Percentiles rank a stretch among this genome's conserved stretches.
phyloP scores from a whole-genome alignment of 2,329 filamentous ascomycete species.

The Pyrenophora seminiperda region DNA sequence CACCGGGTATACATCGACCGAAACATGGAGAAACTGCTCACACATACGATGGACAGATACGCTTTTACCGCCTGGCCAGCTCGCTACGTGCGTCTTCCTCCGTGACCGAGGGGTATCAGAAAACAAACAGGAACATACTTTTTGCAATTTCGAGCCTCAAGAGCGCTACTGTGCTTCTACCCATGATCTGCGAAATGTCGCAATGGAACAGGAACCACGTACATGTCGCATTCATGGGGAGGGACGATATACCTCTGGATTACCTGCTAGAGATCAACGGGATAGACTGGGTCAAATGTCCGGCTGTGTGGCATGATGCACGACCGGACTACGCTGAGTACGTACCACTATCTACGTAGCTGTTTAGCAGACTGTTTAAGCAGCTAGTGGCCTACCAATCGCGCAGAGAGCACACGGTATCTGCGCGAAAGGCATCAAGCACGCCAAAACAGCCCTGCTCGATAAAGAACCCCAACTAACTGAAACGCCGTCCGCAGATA shows the following conservation, averaged over 20 bases:
- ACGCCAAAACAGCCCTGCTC: not conserved
- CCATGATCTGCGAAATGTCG: slow-evolving; percentile 87
- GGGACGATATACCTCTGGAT: slow-evolving; percentile 70
- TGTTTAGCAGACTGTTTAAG: not conserved
- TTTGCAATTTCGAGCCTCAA: slow-evolving; percentile 77
- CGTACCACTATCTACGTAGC: not conserved
- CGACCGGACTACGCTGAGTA: slow-evolving; percentile 72
- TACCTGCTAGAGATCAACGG: slow-evolving; percentile 79
- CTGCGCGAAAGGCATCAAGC: not conserved
- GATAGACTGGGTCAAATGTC: slow-evolving; percentile 69
- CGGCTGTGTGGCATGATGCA: slow-evolving; percentile 72
- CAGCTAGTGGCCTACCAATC: no score
- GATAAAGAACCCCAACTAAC: not conserved
- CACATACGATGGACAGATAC: slow-evolving; percentile 70
- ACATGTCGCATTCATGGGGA: slow-evolving; percentile 80
- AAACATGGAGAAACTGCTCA: slow-evolving; percentile 26
- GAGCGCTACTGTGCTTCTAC: slow-evolving; percentile 74
- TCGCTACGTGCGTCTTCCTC: slow-evolving; percentile 65
- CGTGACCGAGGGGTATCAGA: slow-evolving; percentile 58
- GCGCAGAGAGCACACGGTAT: no score
- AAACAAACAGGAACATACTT: slow-evolving; percentile 71
- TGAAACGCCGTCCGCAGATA: slow-evolving; percentile 27
- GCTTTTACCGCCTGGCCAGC: slow-evolving; percentile 67
- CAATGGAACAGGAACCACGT: slow-evolving; percentile 70
- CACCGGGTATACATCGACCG: slow-evolving; percentile 29